Evolutionary conservation across 1,284 basidiomycete genomes (phyloP).

Genomic region (Entoloma clypeatum): DNA sequence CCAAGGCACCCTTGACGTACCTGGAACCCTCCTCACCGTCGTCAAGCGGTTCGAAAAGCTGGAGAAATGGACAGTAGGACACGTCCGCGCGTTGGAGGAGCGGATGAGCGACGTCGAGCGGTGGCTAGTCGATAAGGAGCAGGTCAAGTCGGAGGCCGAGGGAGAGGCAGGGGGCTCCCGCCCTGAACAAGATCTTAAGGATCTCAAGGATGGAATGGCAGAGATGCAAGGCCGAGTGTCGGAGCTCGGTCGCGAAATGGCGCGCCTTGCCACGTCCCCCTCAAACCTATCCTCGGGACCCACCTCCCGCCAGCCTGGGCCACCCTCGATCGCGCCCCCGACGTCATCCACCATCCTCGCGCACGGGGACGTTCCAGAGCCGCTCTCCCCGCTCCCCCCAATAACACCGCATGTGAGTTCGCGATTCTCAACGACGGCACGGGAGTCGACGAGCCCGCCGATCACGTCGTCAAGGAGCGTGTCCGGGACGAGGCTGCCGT

Average conservation of each 20-base stretch:
- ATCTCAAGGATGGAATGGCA: constrained; percentile 61
- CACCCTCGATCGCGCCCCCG: constrained; percentile 37
- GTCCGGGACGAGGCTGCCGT: constrained; percentile 63
- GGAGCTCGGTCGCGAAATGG: constrained; percentile 74
- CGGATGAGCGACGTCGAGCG: constrained; percentile 81
- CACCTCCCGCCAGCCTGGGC: constrained; percentile 40
- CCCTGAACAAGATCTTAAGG: constrained; percentile 38
- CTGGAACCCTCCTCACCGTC: constrained; percentile 64
- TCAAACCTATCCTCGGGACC: constrained; percentile 53
- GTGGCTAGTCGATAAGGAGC: constrained; percentile 77
- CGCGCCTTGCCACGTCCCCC: constrained; percentile 58
- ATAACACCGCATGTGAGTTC: constrained; percentile 23
- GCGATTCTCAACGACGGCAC: constrained; percentile 43
- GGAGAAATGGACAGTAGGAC: constrained; percentile 80
- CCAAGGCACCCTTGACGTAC: constrained; percentile 66
- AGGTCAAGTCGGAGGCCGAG: constrained; percentile 42
- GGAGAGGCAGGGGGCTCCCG: constrained; percentile 19
- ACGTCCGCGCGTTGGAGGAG: constrained; percentile 77
- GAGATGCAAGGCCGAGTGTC: constrained; percentile 70
- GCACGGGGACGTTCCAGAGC: constrained; percentile 23
- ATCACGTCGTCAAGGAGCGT: constrained; percentile 41
- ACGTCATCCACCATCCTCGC: constrained; percentile 38
- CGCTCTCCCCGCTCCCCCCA: constrained; percentile 10
- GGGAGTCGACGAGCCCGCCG: constrained; percentile 65
- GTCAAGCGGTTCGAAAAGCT: constrained; percentile 77